phyloP scores from a whole-genome alignment of 495 filamentous ascomycete genomes.

The Penicillium herquei region DNA sequence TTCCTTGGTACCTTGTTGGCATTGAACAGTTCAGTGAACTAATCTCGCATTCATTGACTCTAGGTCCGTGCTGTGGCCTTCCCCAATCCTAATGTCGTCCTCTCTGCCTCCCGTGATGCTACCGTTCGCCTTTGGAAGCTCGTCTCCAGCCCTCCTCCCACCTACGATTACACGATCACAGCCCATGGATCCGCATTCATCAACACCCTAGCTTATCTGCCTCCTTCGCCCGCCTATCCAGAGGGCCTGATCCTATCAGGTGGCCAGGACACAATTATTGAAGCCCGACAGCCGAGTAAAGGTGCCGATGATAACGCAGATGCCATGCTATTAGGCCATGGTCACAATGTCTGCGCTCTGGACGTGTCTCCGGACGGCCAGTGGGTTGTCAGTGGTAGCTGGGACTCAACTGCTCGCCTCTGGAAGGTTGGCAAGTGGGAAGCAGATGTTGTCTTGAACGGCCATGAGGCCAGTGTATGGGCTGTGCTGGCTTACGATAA shows the following conservation, averaged over 20 bases:
- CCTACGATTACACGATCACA: conserved; percentile 72
- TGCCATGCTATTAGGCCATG: conserved; percentile 81
- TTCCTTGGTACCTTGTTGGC: conserved; percentile 14
- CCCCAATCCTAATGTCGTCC: conserved; percentile 65
- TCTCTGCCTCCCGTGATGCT: conserved; percentile 87
- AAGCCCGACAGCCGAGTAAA: conserved; percentile 70
- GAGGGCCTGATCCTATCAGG: conserved; percentile 84
- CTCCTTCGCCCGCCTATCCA: conserved; percentile 65
- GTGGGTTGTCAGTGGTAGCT: conserved; percentile 87
- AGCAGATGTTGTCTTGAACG: conserved; percentile 64
- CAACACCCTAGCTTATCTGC: conserved; percentile 77
- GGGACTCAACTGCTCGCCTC: conserved; percentile 82
- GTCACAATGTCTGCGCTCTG: conserved; percentile 80
- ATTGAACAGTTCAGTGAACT: conserved; percentile 7
- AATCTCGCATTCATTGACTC: conserved; percentile 10
- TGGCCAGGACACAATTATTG: conserved; percentile 89
- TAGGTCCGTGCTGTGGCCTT: conserved; percentile 90
- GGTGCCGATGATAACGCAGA: conserved; percentile 72
- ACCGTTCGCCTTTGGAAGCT: conserved; percentile 87
- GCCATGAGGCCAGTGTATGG: conserved; percentile 84
- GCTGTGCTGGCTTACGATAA: conserved; percentile 81
- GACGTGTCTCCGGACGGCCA: conserved; percentile 69
- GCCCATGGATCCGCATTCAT: conserved; percentile 78
- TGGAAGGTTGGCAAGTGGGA: conserved; percentile 80
- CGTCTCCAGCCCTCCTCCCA: conserved; percentile 60